These are phyloP conservation scores for Quercus dentata DNA, from an alignment of 306 rosid genomes.

Conservation along the genomic window DNA sequence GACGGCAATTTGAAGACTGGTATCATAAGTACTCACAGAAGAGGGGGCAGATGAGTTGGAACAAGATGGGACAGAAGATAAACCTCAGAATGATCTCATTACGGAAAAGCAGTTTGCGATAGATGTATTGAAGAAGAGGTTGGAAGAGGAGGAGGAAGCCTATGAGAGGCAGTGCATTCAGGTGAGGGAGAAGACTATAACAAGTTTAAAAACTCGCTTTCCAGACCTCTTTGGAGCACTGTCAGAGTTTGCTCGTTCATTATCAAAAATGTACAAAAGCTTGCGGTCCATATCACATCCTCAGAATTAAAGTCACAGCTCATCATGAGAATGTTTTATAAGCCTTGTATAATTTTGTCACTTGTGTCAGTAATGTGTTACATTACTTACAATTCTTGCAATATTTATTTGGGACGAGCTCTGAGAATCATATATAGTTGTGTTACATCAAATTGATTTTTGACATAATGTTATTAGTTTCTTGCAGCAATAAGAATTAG, in stretches of 20 bases:
- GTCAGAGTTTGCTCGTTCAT: conserved; percentile 48
- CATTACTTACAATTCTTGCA: conserved; percentile 19
- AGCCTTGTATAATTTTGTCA: neutral
- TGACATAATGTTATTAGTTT: neutral
- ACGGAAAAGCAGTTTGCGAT: conserved; percentile 55
- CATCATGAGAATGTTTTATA: conserved; percentile 22
- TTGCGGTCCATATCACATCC: conserved; percentile 44
- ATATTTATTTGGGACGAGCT: conserved; percentile 24
- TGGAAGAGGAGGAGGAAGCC: conserved; percentile 63
- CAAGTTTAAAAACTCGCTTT: conserved; percentile 56
- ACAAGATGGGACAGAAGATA: conserved; percentile 40
- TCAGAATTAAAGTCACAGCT: conserved; percentile 35
- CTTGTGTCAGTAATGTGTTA: conserved; percentile 2
- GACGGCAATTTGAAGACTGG: conserved; percentile 76
- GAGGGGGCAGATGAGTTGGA: conserved; percentile 44
- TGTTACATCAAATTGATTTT: conserved; percentile 2
- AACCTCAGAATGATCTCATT: conserved; percentile 30
- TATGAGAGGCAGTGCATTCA: conserved; percentile 53
- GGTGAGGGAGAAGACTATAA: conserved; percentile 82
- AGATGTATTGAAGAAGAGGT: conserved; percentile 59
- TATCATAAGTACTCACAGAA: conserved; percentile 55
- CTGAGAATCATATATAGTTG: conserved; percentile 21
- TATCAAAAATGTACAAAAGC: conserved; percentile 64
- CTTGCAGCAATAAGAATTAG: neutral
- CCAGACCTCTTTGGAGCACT: conserved; percentile 84